Evolutionary conservation across 2,329 filamentous ascomycete species (phyloP), one percentile per base, ranked within the genome.

Genomic region (Colletotrichum chlorophyti): DNA sequence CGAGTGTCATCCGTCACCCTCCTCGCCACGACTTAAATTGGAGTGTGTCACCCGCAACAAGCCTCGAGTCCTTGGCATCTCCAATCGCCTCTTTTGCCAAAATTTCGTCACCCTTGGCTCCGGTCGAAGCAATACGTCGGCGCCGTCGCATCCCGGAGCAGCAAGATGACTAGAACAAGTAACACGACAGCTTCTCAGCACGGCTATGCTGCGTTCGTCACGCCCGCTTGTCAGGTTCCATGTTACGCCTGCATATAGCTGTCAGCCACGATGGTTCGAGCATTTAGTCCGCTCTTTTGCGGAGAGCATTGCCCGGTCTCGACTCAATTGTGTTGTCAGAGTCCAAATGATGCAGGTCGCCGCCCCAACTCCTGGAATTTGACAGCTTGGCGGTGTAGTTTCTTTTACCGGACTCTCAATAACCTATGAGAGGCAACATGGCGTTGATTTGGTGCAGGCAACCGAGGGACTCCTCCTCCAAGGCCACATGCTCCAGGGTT

Each of bases 121-220:
- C 51, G 50, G 55, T 42, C 29, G 23, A 38, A 11, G 42, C 55
- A 59, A 42, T 38, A 49, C 43, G n/a, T n/a, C n/a, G 50, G 55
- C 15, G 42, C 31, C 8, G 43, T 59, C 55, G 42, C 55, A 59
- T 55, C 50, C 42, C 37, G n/a, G 31, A 35, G 17, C 43, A 29
- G 42, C 37, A 37, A 59, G 42, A 59, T 59, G 55, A 54, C n/a
- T n/a, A n/a, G n/a, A n/a, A n/a, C n/a, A n/a, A n/a, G n/a, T n/a
- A 41, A 27, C 24, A 27, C 14, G 2, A 11, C 32, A 43, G 15
- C n/a, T n/a, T n/a, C n/a, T n/a, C n/a, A n/a, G n/a, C n/a, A n/a
- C n/a, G n/a, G n/a, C n/a, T n/a, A n/a, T n/a, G n/a, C n/a, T n/a
- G n/a, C n/a, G n/a, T n/a, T n/a, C n/a, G n/a, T n/a, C n/a, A n/a